phyloP scores from a whole-genome alignment of 2,329 filamentous ascomycete species.

The Botrytis porri region DNA sequence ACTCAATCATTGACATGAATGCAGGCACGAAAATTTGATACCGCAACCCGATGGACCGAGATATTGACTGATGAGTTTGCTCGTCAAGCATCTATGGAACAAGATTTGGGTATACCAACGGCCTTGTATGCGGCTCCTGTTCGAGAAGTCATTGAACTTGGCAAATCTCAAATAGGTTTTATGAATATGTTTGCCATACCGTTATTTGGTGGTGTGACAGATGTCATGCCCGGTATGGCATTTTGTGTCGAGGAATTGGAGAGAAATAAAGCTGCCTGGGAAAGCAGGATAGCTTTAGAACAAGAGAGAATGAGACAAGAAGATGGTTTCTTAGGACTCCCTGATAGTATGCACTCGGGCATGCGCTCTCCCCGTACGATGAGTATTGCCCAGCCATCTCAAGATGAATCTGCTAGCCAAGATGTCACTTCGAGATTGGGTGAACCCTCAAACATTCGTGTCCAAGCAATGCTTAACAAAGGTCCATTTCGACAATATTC shows the following conservation, averaged over 20 bases:
- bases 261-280: conserved; percentile 72
- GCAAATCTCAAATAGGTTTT: conserved; percentile 87
- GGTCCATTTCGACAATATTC: conserved; percentile 29
- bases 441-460: conserved; percentile 26
- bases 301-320: conserved; percentile 43
- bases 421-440: conserved; percentile 18
- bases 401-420: conserved; percentile 23
- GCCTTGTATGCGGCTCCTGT: conserved; percentile 82
- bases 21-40: conserved; percentile 78
- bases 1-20: conserved; percentile 29
- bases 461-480: conserved; percentile 30
- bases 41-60: conserved; percentile 84
- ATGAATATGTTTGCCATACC: conserved; percentile 96
- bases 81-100: conserved; percentile 88
- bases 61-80: conserved; percentile 96
- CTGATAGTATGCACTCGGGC: conserved; percentile 38
- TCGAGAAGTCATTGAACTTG: conserved; percentile 78
- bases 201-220: conserved; percentile 82
- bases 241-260: conserved; percentile 83
- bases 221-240: conserved; percentile 78
- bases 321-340: conserved; percentile 30
- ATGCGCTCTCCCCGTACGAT: conserved; percentile 36
- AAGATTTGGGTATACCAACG: conserved; percentile 80
- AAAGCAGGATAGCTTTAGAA: conserved; percentile 62
- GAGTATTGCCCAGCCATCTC: conserved; percentile 34